Conservation (phyloP, 768 basidiomycete genomes). For the Lentinula raphanica region DNA sequence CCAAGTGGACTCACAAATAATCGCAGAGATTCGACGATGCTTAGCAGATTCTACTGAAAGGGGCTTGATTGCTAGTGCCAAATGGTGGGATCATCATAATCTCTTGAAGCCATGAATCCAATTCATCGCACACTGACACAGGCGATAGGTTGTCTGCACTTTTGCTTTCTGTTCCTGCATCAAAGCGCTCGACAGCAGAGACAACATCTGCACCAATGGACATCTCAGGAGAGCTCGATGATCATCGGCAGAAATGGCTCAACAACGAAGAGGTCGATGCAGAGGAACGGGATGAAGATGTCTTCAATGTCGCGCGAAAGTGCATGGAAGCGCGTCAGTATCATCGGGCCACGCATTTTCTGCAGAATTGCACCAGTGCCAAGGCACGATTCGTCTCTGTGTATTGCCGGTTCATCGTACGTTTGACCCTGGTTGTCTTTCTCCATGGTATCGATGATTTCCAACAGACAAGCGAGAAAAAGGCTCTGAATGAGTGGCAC, state of each 20-base stretch:
- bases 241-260: not conserved
- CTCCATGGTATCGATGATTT: not conserved
- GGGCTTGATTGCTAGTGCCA: not conserved
- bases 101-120: not conserved
- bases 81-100: not conserved
- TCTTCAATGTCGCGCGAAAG: not conserved
- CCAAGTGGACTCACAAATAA: not conserved
- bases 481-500: constrained; percentile 7
- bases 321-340: constrained; percentile 5
- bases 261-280: not conserved
- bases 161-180: not conserved
- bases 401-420: constrained; percentile 6
- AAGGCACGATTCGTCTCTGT: constrained; percentile 1
- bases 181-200: not conserved
- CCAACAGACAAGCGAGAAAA: constrained; percentile 6
- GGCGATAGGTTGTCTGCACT: constrained; percentile 5
- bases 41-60: not conserved
- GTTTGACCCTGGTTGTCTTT: not conserved
- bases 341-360: not conserved
- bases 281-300: constrained; percentile 4
- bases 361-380: not conserved
- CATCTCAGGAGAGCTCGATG: not conserved
- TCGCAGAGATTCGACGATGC: constrained; percentile 1
- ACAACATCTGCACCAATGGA: not conserved
- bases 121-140: too few relatives aligned